Conservation (phyloP, 306 rosid genomes). For the Parietaria judaica region DNA sequence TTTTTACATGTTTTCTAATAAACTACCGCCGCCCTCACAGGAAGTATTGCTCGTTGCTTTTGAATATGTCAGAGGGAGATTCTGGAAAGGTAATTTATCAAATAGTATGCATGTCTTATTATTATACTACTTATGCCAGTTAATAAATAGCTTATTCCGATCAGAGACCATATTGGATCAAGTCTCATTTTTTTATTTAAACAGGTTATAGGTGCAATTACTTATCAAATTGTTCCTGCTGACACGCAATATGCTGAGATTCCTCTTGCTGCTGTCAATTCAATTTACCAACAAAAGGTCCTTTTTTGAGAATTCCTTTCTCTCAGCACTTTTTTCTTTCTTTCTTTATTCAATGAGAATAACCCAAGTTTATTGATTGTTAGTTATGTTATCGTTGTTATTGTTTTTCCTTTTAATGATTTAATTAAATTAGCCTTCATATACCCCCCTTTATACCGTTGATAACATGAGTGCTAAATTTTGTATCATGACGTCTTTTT, state of each 20-base stretch:
- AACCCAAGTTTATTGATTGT: too few relatives aligned
- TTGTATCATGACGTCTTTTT: neutral
- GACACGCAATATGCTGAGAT: conserved; percentile 87
- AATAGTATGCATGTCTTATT: neutral
- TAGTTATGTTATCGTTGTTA: too few relatives aligned
- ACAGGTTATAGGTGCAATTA: conserved; percentile 80
- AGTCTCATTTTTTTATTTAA: conserved; percentile 1
- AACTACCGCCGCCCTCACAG: conserved; percentile 30
- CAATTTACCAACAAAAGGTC: conserved; percentile 66
- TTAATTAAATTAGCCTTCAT: neutral
- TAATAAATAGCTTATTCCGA: neutral
- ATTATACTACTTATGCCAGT: neutral
- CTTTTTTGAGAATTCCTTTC: neutral
- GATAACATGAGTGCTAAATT: neutral
- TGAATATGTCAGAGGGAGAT: conserved; percentile 33
- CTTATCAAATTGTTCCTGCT: conserved; percentile 79
- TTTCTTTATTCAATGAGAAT: neutral
- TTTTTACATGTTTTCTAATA: neutral
- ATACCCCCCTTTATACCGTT: neutral
- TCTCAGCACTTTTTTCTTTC: neutral
- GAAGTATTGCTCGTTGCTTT: conserved; percentile 74
- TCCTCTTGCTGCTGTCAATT: conserved; percentile 77
- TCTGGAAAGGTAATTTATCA: conserved; percentile 43
- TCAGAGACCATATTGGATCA: neutral
- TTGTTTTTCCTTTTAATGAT: neutral